Conservation (phyloP, 805 yeast genomes). For the Metschnikowia anglica region DNA sequence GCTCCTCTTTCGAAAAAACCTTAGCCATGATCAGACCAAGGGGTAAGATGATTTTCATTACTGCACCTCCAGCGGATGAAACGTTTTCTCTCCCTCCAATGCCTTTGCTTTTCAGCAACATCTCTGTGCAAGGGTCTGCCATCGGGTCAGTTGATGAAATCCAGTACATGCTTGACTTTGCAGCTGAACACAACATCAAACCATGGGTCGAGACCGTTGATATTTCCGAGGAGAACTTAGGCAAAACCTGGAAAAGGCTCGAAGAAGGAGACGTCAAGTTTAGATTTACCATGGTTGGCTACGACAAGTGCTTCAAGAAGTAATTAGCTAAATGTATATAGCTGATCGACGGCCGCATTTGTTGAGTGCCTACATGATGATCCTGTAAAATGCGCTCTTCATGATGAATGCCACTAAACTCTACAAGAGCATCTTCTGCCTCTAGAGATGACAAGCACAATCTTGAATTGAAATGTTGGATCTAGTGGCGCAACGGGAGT, state of each 20-base stretch:
- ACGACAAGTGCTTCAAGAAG: constrained; percentile 20
- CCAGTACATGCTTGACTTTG: constrained; percentile 21
- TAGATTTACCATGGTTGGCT: constrained; percentile 21
- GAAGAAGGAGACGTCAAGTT: constrained; percentile 20
- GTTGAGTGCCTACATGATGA: too few species aligned
- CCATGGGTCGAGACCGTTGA: constrained; percentile 22
- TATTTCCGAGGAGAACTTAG: constrained; percentile 19
- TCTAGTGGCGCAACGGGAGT: too few species aligned
- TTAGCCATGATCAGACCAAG: constrained; percentile 18
- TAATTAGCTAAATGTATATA: too few species aligned
- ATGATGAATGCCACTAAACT: too few species aligned
- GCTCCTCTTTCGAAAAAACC: constrained; percentile 18
- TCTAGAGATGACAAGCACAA: too few species aligned
- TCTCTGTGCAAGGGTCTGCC: constrained; percentile 18
- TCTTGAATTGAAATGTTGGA: too few species aligned
- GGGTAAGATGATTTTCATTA: constrained; percentile 19
- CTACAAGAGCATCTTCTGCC: too few species aligned
- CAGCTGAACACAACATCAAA: constrained; percentile 20
- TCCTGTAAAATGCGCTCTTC: too few species aligned
- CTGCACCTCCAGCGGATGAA: constrained; percentile 18
- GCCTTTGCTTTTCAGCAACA: constrained; percentile 14
- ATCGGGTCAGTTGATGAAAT: constrained; percentile 19
- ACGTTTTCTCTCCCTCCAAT: constrained; percentile 12
- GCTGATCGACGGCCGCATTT: too few species aligned
- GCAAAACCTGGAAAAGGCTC: constrained; percentile 18